These are phyloP conservation scores for Phaffia australis DNA, from an alignment of 768 basidiomycete genomes.

Conservation along the genomic window DNA sequence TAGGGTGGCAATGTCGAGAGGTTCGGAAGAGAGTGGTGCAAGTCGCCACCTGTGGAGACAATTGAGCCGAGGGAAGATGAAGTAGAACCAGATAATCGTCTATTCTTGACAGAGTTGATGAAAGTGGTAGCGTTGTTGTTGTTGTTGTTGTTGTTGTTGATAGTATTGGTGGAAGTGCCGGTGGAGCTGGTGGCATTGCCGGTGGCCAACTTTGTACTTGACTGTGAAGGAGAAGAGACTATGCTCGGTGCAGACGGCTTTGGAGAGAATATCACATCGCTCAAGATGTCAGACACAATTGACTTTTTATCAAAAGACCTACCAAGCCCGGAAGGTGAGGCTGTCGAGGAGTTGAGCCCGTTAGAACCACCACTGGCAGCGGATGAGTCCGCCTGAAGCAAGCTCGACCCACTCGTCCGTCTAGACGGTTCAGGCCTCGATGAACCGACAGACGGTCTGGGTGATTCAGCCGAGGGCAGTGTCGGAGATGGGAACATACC, in stretches of 20 bases:
- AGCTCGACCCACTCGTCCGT: not conserved
- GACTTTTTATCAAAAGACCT: conserved; percentile 4
- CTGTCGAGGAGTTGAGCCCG: not conserved
- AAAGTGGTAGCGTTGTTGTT: too few relatives aligned
- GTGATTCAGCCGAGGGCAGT: not conserved
- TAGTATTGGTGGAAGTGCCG: not conserved
- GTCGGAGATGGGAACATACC: not conserved
- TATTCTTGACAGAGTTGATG: too few relatives aligned
- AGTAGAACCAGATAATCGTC: too few relatives aligned
- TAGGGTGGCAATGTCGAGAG: conserved; percentile 2
- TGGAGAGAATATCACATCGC: conserved; percentile 3
- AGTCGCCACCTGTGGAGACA: too few relatives aligned
- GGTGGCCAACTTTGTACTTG: not conserved
- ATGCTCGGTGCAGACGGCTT: not conserved
- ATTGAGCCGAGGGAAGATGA: too few relatives aligned
- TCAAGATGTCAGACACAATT: not conserved
- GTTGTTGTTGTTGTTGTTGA: too few relatives aligned
- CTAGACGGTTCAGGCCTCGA: not conserved
- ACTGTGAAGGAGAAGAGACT: not conserved
- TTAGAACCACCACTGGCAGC: not conserved
- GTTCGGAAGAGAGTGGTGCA: not conserved
- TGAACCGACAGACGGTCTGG: not conserved
- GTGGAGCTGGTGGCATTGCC: not conserved
- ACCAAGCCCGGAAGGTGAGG: not conserved
- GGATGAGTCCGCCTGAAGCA: not conserved